A percentile compares a stretch with the other conserved stretches of the same genome.
phyloP scores from a whole-genome alignment of 2,329 filamentous ascomycete genomes.

The Thermomyces lanuginosus region DNA sequence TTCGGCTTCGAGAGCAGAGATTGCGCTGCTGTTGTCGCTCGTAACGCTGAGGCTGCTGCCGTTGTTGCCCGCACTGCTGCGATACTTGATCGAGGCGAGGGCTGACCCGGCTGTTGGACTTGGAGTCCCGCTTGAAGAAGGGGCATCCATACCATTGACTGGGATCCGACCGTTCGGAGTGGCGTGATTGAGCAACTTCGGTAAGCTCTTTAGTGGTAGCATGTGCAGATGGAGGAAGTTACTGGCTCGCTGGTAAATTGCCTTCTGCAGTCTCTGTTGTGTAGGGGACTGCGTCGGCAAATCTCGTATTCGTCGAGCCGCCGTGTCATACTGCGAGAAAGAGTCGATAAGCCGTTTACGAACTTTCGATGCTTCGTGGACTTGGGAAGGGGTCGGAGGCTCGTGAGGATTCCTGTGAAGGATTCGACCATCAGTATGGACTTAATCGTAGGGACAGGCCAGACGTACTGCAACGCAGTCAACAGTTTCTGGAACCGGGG shows the following conservation, averaged over 20 bases:
- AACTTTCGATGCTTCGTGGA: conserved; percentile 73
- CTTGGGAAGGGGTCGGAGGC: conserved; percentile 50
- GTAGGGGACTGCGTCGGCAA: conserved; percentile 55
- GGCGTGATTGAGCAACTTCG: conserved; percentile 49
- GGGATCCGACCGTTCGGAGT: conserved; percentile 32
- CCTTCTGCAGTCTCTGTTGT: conserved; percentile 60
- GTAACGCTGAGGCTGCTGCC: conserved; percentile 36
- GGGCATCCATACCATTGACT: conserved; percentile 11
- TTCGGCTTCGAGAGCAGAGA: conserved; percentile 59
- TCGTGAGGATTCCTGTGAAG: conserved; percentile 41
- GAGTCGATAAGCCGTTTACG: conserved; percentile 80
- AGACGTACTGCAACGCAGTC: conserved; percentile 46
- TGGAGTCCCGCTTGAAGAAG: conserved; percentile 11
- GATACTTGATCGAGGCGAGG: conserved; percentile 43
- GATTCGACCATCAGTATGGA: not conserved
- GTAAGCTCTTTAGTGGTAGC: conserved; percentile 65
- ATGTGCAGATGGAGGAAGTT: conserved; percentile 78
- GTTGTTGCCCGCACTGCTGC: conserved; percentile 34
- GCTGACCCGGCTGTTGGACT: conserved; percentile 22
- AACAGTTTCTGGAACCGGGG: conserved; percentile 73
- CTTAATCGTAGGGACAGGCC: not conserved
- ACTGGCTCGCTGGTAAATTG: conserved; percentile 67
- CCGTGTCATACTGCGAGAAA: conserved; percentile 72
- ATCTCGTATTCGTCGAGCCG: conserved; percentile 66
- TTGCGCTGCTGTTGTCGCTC: conserved; percentile 38